phyloP scores from a whole-genome alignment of 2,329 filamentous ascomycete species.

The Nemania sp. region DNA sequence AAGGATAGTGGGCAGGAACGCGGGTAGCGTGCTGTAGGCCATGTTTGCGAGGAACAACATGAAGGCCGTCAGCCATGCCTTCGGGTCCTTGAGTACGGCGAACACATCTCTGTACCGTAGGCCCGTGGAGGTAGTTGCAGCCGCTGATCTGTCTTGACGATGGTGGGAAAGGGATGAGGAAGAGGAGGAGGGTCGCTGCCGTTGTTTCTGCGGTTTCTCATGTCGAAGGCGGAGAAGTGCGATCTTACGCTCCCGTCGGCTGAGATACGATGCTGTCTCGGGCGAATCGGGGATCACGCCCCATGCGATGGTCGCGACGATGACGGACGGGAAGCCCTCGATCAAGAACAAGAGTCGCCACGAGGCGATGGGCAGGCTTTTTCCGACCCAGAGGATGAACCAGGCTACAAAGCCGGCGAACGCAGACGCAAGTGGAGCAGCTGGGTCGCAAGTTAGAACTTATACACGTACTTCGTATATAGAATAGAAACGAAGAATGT shows the following conservation, averaged over 20 bases:
- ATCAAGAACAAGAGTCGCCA: constrained; percentile 86
- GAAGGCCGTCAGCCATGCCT: constrained; percentile 72
- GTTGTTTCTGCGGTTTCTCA: constrained; percentile 42
- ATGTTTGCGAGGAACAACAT: constrained; percentile 92
- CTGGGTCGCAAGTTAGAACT: constrained; percentile 51
- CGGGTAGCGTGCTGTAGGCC: constrained; percentile 83
- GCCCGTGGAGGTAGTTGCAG: constrained; percentile 33
- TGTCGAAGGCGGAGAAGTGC: constrained; percentile 68
- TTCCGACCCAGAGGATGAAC: constrained; percentile 71
- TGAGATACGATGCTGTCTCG: constrained; percentile 65
- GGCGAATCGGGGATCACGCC: constrained; percentile 76
- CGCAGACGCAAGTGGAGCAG: constrained; percentile 77
- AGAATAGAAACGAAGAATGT: not conserved
- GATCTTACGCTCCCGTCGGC: constrained; percentile 66
- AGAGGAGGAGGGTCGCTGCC: not conserved
- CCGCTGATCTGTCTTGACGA: not conserved
- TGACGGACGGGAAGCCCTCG: constrained; percentile 81
- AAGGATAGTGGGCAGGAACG: constrained; percentile 83
- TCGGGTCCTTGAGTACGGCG: constrained; percentile 65
- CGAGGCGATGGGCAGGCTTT: constrained; percentile 69
- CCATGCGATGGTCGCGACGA: constrained; percentile 76
- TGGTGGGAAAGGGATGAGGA: not conserved
- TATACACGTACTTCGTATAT: not conserved
- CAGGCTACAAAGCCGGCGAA: constrained; percentile 82
- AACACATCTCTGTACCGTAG: constrained; percentile 61